Evolutionary conservation across 1,284 basidiomycete genomes (phyloP), one percentile per base, ranked within the genome.

Genomic region (Pholiota adiposa): DNA sequence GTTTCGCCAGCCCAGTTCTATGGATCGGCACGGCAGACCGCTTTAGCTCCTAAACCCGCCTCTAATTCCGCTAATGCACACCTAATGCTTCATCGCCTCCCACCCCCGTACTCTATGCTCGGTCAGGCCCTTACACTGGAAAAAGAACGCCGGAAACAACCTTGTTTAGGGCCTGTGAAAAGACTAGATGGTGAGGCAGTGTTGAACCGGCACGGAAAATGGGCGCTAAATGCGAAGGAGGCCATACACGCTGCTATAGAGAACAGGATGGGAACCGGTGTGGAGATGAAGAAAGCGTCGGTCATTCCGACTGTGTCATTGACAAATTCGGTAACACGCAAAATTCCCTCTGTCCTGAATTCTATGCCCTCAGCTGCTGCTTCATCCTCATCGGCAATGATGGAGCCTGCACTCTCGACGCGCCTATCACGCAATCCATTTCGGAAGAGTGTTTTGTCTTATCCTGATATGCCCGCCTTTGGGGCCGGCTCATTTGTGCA

Each of bases 361-460:
- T 25, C 44, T 46, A 16, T 23, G 14, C 18, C 44, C 25, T 46
- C 44, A 4, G 3, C 48, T 48, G 18, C 38, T 19, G 25, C 21
- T 19, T 27, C 23, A 18, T 25, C 18, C 7, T 18, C 21, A 11
- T 12, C 46, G 40, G 31, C 21, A 9, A n/a, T 21, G 46, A 25
- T 16, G 23, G 19, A 50, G 19, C 18, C 38, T 33, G 9, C n/a
- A 1, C 16, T n/a, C 12, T 31, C 48, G 31, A 18, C 41, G 19
- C 50, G 41, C 7, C 12, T 14, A 9, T 52, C 49, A 6, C 50
- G 56, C 18, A 58, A 58, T 48, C 56, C 56, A 19, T 58, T 58
- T 31, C 56, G 56, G 18, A 58, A 58, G 43, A 31, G 54, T 18
- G 54, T 56, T 2, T 19, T 43, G 18, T 58, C 56, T 25, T 53